These are phyloP conservation scores for Rhododendron vialii DNA, from an alignment of 148 eudicot species.

Conservation along the genomic window DNA sequence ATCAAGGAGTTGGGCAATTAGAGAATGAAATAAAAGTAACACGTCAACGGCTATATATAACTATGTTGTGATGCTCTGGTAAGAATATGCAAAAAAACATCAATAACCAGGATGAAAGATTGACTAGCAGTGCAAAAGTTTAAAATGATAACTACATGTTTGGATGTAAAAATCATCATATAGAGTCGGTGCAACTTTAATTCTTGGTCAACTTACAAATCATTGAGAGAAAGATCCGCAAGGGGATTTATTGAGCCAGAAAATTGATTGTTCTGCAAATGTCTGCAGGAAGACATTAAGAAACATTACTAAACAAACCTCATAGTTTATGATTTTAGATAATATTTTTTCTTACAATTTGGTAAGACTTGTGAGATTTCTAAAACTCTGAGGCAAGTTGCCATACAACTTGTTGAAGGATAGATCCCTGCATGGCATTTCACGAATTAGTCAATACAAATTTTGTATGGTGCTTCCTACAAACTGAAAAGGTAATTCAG, in stretches of 20 bases:
- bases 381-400: slow-evolving; percentile 49
- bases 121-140: not conserved
- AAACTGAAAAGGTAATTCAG: not conserved
- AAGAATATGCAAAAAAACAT: not conserved
- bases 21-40: not conserved
- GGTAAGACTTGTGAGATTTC: slow-evolving; percentile 38
- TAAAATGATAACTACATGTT: not conserved
- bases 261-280: slow-evolving; percentile 53
- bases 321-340: not conserved
- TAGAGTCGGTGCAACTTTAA: not conserved
- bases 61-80: not conserved
- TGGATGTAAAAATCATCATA: not conserved
- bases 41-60: not conserved
- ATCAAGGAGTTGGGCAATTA: not conserved
- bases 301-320: not conserved
- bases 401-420: slow-evolving; percentile 48
- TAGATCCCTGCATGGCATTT: slow-evolving; percentile 51
- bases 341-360: slow-evolving; percentile 39
- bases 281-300: slow-evolving; percentile 31
- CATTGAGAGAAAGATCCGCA: slow-evolving; percentile 39
- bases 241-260: slow-evolving; percentile 63
- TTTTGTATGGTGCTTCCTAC: not conserved
- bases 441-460: not conserved
- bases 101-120: not conserved
- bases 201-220: slow-evolving; percentile 43